Conservation (phyloP, 1,284 basidiomycete species). For the Ceratobasidium sp. region DNA sequence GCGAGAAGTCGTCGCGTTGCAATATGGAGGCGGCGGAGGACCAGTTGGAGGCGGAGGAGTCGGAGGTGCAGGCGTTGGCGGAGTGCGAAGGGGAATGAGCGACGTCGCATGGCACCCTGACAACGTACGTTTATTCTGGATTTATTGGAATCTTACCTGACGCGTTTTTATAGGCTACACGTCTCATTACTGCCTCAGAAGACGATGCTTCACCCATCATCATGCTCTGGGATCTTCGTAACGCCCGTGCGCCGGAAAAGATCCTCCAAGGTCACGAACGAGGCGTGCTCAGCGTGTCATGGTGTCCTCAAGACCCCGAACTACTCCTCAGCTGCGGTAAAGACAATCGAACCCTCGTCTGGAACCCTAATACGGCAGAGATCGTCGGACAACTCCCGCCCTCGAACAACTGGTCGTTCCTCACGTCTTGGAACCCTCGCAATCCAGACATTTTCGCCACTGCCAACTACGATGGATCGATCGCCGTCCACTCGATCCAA, state of each 20-base stretch:
- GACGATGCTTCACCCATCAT: slow-evolving; percentile 95
- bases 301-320: slow-evolving; percentile 96
- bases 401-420: slow-evolving; percentile 96
- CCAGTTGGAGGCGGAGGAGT: slow-evolving; percentile 67
- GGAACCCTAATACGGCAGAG: slow-evolving; percentile 94
- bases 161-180: slow-evolving; percentile 69
- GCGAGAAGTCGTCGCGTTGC: slow-evolving; percentile 90
- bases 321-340: slow-evolving; percentile 94
- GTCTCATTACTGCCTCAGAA: slow-evolving; percentile 93
- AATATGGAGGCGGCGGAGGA: slow-evolving; percentile 83
- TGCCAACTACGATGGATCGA: slow-evolving; percentile 81
- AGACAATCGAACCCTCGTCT: slow-evolving; percentile 93
- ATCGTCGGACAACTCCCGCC: slow-evolving; percentile 93
- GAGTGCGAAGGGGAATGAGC: slow-evolving; percentile 90
- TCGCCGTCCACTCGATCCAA: slow-evolving; percentile 88
- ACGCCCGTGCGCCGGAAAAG: slow-evolving; percentile 96
- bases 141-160: slow-evolving; percentile 18
- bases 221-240: slow-evolving; percentile 98
- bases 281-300: slow-evolving; percentile 91
- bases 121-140: slow-evolving; percentile 75
- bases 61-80: slow-evolving; percentile 70
- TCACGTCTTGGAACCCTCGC: slow-evolving; percentile 94
- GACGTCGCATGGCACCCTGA: slow-evolving; percentile 98
- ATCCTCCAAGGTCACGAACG: slow-evolving; percentile 95
- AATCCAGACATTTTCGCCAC: slow-evolving; percentile 92